phyloP scores from a whole-genome alignment of 2,329 filamentous ascomycete species.

The Neonectria sp. region DNA sequence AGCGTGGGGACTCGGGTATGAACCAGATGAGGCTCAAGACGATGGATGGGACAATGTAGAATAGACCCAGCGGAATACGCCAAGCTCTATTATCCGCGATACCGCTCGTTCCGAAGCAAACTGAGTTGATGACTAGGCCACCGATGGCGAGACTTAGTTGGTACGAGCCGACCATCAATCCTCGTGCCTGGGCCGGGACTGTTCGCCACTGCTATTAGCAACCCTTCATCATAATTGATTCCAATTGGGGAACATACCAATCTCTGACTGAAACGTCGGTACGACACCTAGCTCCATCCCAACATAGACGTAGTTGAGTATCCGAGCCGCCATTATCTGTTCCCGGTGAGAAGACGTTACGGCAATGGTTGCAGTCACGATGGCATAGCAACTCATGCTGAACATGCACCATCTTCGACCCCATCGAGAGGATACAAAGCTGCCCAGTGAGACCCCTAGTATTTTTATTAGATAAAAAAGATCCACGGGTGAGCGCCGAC shows the following conservation, averaged over 20 bases:
- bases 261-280: slow-evolving; percentile 54
- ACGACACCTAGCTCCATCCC: slow-evolving; percentile 48
- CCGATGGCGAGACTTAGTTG: slow-evolving; percentile 50
- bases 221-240: background rate
- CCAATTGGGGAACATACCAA: slow-evolving; percentile 29
- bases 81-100: slow-evolving; percentile 40
- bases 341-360: slow-evolving; percentile 36
- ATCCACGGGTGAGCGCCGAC: background rate
- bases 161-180: slow-evolving; percentile 54
- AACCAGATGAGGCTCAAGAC: slow-evolving; percentile 36
- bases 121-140: slow-evolving; percentile 45
- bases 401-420: slow-evolving; percentile 51
- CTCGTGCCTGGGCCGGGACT: slow-evolving; percentile 50
- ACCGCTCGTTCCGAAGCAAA: slow-evolving; percentile 41
- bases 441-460: slow-evolving; percentile 43
- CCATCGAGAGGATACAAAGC: slow-evolving; percentile 42
- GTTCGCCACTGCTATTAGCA: background rate
- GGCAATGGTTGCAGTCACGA: slow-evolving; percentile 39
- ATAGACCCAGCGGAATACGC: slow-evolving; percentile 42
- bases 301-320: slow-evolving; percentile 45
- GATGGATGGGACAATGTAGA: slow-evolving; percentile 40
- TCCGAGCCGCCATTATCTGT: slow-evolving; percentile 43
- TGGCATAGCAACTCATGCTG: slow-evolving; percentile 54
- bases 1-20: slow-evolving; percentile 46
- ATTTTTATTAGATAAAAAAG: background rate